Evolutionary conservation across 495 filamentous ascomycete genomes (phyloP).

Genomic region (Lindgomyces ingoldianus): DNA sequence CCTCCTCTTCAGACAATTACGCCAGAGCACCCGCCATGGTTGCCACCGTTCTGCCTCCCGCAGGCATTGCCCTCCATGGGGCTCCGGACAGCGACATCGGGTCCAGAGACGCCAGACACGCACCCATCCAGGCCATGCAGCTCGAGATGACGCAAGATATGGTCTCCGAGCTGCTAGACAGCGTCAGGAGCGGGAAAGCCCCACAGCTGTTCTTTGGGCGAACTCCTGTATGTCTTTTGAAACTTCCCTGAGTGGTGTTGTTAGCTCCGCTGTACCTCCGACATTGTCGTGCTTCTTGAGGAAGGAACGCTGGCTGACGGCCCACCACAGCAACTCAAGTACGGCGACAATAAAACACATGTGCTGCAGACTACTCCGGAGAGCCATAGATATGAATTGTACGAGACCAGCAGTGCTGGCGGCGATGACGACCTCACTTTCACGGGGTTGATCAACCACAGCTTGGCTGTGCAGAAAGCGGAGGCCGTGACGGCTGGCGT

Average conservation of each 20-base stretch:
- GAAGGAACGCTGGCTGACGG: slow-evolving; percentile 23
- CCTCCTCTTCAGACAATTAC: slow-evolving; percentile 15
- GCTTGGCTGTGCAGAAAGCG: slow-evolving; percentile 29
- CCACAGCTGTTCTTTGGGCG: slow-evolving; percentile 40
- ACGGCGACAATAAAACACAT: slow-evolving; percentile 36
- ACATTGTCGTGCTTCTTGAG: slow-evolving; percentile 3
- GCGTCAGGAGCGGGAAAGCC: slow-evolving; percentile 33
- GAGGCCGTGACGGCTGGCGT: slow-evolving; percentile 35
- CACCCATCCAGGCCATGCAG: slow-evolving; percentile 40
- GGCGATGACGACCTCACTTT: slow-evolving; percentile 36
- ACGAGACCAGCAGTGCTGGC: slow-evolving; percentile 25
- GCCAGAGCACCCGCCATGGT: slow-evolving; percentile 22
- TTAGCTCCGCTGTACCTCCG: not conserved
- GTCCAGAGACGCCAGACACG: slow-evolving; percentile 27
- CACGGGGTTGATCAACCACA: slow-evolving; percentile 38
- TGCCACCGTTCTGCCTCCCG: slow-evolving; percentile 15
- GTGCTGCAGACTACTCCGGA: slow-evolving; percentile 32
- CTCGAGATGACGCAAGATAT: slow-evolving; percentile 39
- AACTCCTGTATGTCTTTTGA: slow-evolving; percentile 36
- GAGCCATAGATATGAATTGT: slow-evolving; percentile 37
- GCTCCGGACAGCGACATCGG: slow-evolving; percentile 37
- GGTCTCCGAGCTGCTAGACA: slow-evolving; percentile 38
- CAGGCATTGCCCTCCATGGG: slow-evolving; percentile 35
- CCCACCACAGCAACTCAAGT: slow-evolving; percentile 36
- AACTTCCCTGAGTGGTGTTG: not conserved